Percentiles rank a stretch among this genome's conserved stretches.
phyloP scores from a whole-genome alignment of 352 stramenopile species.

The Halophytophthora polymorphica region DNA sequence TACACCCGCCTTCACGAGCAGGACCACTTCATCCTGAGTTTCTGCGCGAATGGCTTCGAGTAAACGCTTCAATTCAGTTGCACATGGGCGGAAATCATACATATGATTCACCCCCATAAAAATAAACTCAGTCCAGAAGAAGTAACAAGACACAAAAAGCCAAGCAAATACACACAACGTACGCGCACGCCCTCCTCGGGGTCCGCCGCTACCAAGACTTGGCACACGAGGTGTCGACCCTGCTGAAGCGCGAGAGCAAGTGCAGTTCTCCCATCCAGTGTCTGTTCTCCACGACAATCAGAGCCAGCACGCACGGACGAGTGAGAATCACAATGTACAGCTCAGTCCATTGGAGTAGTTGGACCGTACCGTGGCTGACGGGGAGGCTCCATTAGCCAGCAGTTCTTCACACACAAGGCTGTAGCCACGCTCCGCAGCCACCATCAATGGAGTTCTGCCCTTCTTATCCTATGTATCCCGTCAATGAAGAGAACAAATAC shows the following conservation, averaged over 20 bases:
- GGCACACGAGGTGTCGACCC: constrained; percentile 22
- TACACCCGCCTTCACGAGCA: constrained; percentile 33
- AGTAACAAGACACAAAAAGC: neutral
- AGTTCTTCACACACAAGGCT: constrained; percentile 37
- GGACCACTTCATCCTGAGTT: constrained; percentile 24
- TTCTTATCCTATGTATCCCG: constrained; percentile 20
- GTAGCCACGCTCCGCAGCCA: constrained; percentile 24
- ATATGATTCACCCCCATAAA: neutral
- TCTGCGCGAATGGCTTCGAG: constrained; percentile 24
- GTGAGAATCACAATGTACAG: too few relatives aligned
- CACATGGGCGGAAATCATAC: constrained; percentile 2
- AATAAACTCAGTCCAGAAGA: too few relatives aligned
- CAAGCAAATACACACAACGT: constrained; percentile 1
- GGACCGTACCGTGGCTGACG: constrained; percentile 13
- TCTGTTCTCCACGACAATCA: constrained; percentile 2
- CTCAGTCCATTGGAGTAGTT: too few relatives aligned
- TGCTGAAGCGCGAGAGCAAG: constrained; percentile 19
- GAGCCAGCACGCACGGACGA: neutral
- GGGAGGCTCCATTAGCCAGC: constrained; percentile 22
- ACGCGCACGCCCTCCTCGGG: constrained; percentile 25
- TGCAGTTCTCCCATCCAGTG: constrained; percentile 20
- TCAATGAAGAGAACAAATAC: constrained; percentile 1
- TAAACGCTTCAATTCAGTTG: constrained; percentile 13
- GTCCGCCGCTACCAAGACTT: constrained; percentile 27
- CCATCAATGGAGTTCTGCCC: constrained; percentile 30